Evolutionary conservation across 441 rosid genomes (phyloP).

Genomic region (Adansonia grandidieri): DNA sequence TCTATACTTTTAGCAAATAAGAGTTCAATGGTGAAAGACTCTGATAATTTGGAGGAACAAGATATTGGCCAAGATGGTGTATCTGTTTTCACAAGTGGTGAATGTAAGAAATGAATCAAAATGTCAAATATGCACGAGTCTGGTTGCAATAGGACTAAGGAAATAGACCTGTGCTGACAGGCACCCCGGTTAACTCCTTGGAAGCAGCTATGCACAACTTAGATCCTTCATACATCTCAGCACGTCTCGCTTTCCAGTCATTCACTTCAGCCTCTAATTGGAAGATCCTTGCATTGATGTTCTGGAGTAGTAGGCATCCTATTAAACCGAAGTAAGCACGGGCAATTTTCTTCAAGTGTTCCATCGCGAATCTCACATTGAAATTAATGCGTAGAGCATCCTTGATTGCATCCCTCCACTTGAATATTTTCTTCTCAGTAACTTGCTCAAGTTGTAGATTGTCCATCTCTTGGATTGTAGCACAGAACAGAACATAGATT

Average conservation of each 20-base stretch:
- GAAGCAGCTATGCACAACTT: neutral
- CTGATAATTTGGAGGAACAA: neutral
- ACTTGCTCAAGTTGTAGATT: neutral
- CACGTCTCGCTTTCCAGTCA: neutral
- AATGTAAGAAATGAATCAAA: neutral
- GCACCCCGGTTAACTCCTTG: neutral
- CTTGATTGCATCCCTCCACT: slow-evolving; percentile 23
- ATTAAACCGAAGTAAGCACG: slow-evolving; percentile 11
- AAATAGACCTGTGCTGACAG: slow-evolving; percentile 17
- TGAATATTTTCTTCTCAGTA: neutral
- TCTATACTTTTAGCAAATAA: too few relatives aligned
- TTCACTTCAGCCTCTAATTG: neutral
- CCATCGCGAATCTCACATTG: neutral
- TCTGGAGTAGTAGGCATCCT: neutral
- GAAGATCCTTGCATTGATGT: neutral
- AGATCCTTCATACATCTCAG: neutral
- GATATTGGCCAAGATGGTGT: neutral
- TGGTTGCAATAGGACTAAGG: neutral
- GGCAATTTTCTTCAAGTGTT: slow-evolving; percentile 22
- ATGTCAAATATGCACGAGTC: neutral
- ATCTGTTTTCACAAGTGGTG: neutral
- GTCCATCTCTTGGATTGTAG: slow-evolving; percentile 15
- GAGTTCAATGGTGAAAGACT: too few relatives aligned
- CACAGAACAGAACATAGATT: slow-evolving; percentile 4
- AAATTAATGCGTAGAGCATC: slow-evolving; percentile 17